Evolutionary conservation across 106 monocot species (phyloP).

Genomic region (Dioscorea alata): DNA sequence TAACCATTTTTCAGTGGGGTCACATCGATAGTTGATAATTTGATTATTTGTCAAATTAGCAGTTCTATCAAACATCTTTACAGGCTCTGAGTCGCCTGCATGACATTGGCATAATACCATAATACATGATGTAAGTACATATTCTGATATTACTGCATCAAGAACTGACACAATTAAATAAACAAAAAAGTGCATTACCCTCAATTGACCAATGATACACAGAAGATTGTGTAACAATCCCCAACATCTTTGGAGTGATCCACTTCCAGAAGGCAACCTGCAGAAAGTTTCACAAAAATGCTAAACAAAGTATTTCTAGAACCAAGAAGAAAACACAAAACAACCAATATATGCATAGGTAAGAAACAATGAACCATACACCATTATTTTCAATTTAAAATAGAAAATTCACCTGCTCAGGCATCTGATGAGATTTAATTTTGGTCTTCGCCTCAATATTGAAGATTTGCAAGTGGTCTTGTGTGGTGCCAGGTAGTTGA

Average conservation of each 20-base stretch:
- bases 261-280: slow-evolving; percentile 99
- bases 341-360: no score
- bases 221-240: slow-evolving; percentile 84
- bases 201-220: slow-evolving; percentile 99
- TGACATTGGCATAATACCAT: neutral
- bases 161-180: neutral
- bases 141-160: neutral
- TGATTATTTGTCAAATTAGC: slow-evolving; percentile 93
- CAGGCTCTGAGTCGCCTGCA: slow-evolving; percentile 81
- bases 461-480: slow-evolving; percentile 93
- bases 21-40: slow-evolving; percentile 93
- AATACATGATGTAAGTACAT: neutral
- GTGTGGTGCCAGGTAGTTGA: slow-evolving; percentile 84
- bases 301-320: neutral
- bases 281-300: neutral
- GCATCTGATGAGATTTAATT: slow-evolving; percentile 97
- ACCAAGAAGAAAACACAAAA: neutral
- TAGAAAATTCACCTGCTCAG: slow-evolving; percentile 60
- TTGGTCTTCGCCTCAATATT: slow-evolving; percentile 89
- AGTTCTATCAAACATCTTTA: slow-evolving; percentile 93
- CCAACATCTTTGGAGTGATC: slow-evolving; percentile 87
- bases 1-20: slow-evolving; percentile 93
- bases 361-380: no score
- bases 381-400: no score
- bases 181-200: slow-evolving; percentile 26